Base-by-base conservation (phyloP, 106 monocot species). In the Dendrobium officinale region DNA sequence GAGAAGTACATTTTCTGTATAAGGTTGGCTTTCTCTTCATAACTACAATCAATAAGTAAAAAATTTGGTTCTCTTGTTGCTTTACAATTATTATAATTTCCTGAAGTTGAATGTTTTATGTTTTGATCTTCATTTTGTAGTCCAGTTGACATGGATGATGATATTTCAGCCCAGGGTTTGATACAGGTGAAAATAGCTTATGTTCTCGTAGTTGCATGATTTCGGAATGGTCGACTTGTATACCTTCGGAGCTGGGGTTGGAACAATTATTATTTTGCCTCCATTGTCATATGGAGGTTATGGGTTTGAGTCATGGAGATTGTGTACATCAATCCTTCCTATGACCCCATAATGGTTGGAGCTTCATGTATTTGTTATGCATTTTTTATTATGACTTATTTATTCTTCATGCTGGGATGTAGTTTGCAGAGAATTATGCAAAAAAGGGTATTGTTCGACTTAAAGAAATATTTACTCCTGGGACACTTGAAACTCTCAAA, bases 381-480 rank as follows among this genome's bases (percentile, higher is more conserved):
- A 37, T 3, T 37, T 37, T 37, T 37, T 37, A 37, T 78, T 17
- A 77, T 81, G 59, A 6, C 27, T 24, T 19, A 31, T 27, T 18
- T n/a, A 5, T 22, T 24, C 22, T 66, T 66, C 3, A 58, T 81
- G 26, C 55, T 80, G 41, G 9, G 45, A 49, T 77, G 45, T 84
- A 96, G 96, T 96, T 96, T 89, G 96, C 93, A 83, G 93, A 83
- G 84, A 92, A 84, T 51, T 96, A 92, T 87, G 93, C 96, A 80
- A 93, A 83, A 77, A 93, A 91, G 42, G 90, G 96, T 11, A 76
- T 88, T 78, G 96, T 96, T 88, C 83, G 87, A 22, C 92, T 96
- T 67, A 83, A 83, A 79, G 96, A 93, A 81, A 92, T 96, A 77
- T 96, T 96, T 81, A 90, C 93, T 72, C 90, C 96, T 77, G 91